Conservation (phyloP, 805 yeast species). For the Zygosaccharomyces gambellarensis region DNA sequence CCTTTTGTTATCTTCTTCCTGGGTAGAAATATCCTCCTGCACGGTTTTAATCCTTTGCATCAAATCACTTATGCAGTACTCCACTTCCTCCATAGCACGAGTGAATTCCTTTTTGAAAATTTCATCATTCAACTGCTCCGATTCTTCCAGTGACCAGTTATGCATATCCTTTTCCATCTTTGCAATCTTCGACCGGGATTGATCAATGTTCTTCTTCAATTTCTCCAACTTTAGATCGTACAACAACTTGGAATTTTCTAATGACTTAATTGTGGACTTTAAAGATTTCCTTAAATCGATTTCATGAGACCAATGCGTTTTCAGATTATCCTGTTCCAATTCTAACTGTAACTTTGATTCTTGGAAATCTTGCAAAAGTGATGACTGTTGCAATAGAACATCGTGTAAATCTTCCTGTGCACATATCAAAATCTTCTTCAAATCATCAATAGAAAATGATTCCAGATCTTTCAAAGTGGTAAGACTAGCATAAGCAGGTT, state of each 20-base stretch:
- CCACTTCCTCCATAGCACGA: slow-evolving; percentile 8
- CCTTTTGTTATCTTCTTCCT: slow-evolving; percentile 24
- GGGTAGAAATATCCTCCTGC: slow-evolving; percentile 20
- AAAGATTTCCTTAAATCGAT: slow-evolving; percentile 31
- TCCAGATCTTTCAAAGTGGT: slow-evolving; percentile 30
- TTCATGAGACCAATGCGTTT: slow-evolving; percentile 32
- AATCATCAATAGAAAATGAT: slow-evolving; percentile 29
- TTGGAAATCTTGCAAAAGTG: slow-evolving; percentile 27
- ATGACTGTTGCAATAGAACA: slow-evolving; percentile 27
- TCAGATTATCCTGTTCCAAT: slow-evolving; percentile 29
- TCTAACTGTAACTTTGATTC: slow-evolving; percentile 28
- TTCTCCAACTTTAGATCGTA: slow-evolving; percentile 32
- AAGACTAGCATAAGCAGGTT: slow-evolving; percentile 27
- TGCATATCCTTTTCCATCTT: slow-evolving; percentile 31
- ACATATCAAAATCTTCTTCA: slow-evolving; percentile 31
- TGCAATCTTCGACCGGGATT: slow-evolving; percentile 19
- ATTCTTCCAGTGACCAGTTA: slow-evolving; percentile 24
- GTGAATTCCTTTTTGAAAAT: slow-evolving; percentile 15
- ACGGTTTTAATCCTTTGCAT: slow-evolving; percentile 10
- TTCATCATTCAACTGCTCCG: slow-evolving; percentile 15
- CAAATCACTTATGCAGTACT: slow-evolving; percentile 12
- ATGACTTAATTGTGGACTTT: slow-evolving; percentile 32
- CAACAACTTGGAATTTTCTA: slow-evolving; percentile 32
- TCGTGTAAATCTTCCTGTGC: slow-evolving; percentile 35
- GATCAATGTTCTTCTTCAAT: slow-evolving; percentile 27